phyloP scores from a whole-genome alignment of 1,284 basidiomycete species.

The Apiotrichum gamsii region DNA sequence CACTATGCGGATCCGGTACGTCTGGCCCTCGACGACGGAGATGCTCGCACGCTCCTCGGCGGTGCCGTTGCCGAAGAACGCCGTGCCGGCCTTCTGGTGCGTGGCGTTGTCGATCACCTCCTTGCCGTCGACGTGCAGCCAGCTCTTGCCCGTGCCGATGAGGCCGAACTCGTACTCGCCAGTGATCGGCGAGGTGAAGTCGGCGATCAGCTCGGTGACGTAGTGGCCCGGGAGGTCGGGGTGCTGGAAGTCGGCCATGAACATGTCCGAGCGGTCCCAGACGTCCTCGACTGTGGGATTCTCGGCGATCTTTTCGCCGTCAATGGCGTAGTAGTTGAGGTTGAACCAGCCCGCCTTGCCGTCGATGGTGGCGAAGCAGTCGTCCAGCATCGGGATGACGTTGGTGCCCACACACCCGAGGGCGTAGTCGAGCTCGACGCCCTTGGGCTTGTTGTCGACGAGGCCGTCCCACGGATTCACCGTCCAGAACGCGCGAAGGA shows the following conservation, averaged over 20 bases:
- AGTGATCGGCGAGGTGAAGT: slow-evolving; percentile 21
- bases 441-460: slow-evolving; percentile 45
- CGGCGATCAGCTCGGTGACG: slow-evolving; percentile 20
- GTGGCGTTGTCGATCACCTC: slow-evolving; percentile 63
- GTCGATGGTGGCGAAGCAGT: slow-evolving; percentile 20
- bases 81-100: slow-evolving; percentile 23
- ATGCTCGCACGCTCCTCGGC: slow-evolving; percentile 16
- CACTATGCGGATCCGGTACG: slow-evolving; percentile 15
- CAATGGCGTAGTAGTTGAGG: slow-evolving; percentile 20
- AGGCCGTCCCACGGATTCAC: slow-evolving; percentile 55
- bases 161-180: slow-evolving; percentile 33
- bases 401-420: slow-evolving; percentile 23
- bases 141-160: slow-evolving; percentile 24
- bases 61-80: slow-evolving; percentile 26
- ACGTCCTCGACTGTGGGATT: slow-evolving; percentile 12
- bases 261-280: slow-evolving; percentile 19
- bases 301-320: slow-evolving; percentile 10
- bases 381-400: slow-evolving; percentile 22
- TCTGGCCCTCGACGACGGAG: slow-evolving; percentile 34
- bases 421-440: slow-evolving; percentile 49
- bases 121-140: slow-evolving; percentile 58
- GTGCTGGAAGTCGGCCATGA: slow-evolving; percentile 26
- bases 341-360: slow-evolving; percentile 25
- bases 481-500: slow-evolving; percentile 51
- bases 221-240: slow-evolving; percentile 15